These are phyloP conservation scores for Jackrogersella multiformis DNA, from an alignment of 495 filamentous ascomycete genomes.

Conservation along the genomic window DNA sequence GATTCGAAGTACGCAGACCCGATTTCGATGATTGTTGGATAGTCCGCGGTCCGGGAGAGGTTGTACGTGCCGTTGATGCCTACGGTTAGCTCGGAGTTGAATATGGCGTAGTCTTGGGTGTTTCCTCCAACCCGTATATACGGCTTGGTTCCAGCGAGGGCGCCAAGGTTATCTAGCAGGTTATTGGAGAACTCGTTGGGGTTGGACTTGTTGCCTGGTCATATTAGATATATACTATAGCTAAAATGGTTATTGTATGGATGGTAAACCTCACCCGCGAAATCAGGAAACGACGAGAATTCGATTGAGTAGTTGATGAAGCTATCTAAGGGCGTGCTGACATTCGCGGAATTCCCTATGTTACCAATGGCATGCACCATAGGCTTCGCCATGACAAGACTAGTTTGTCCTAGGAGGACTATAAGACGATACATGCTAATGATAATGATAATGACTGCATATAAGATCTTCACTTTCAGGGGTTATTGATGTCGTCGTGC, in stretches of 20 bases:
- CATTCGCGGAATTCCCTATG: slow-evolving; percentile 35
- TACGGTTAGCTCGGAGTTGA: slow-evolving; percentile 61
- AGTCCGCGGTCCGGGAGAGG: slow-evolving; percentile 62
- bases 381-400: slow-evolving; percentile 29
- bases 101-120: slow-evolving; percentile 70
- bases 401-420: slow-evolving; percentile 28
- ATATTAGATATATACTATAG: neutral
- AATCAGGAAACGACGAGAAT: slow-evolving; percentile 69
- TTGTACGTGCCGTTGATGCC: slow-evolving; percentile 65
- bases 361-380: slow-evolving; percentile 9
- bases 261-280: slow-evolving; percentile 55
- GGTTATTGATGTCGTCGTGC: neutral
- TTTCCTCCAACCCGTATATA: slow-evolving; percentile 70
- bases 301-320: slow-evolving; percentile 71
- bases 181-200: slow-evolving; percentile 69
- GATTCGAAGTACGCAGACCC: slow-evolving; percentile 74
- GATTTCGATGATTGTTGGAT: slow-evolving; percentile 68
- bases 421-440: slow-evolving; percentile 25
- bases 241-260: neutral
- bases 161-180: slow-evolving; percentile 61
- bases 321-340: slow-evolving; percentile 56
- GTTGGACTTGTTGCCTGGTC: slow-evolving; percentile 54
- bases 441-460: no score
- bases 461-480: neutral
- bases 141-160: slow-evolving; percentile 61